phyloP scores from a whole-genome alignment of 1,139 yeast genomes.

The Candida labiduridarum region DNA sequence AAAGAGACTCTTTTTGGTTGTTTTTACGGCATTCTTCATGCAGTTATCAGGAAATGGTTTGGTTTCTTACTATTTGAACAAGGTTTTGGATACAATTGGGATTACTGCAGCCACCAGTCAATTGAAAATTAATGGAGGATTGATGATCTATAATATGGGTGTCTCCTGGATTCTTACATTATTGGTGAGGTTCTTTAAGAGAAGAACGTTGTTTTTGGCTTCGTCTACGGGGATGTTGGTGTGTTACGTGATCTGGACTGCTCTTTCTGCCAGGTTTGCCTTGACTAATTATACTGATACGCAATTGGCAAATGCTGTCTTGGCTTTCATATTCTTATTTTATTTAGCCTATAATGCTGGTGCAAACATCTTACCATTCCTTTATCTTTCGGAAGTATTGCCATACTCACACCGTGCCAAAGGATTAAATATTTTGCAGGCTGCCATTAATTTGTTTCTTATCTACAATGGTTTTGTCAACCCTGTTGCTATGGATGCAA shows the following conservation, averaged over 20 bases:
- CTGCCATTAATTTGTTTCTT: slow-evolving; percentile 26
- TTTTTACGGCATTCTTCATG: slow-evolving; percentile 39
- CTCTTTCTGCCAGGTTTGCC: slow-evolving; percentile 39
- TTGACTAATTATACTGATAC: slow-evolving; percentile 34
- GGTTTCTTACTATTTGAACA: slow-evolving; percentile 52
- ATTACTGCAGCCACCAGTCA: slow-evolving; percentile 46
- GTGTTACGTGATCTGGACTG: slow-evolving; percentile 42
- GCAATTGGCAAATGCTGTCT: slow-evolving; percentile 42
- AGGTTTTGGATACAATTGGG: slow-evolving; percentile 52
- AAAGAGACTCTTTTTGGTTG: slow-evolving; percentile 42
- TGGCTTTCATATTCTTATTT: slow-evolving; percentile 49
- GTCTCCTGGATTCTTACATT: slow-evolving; percentile 33
- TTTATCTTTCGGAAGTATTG: slow-evolving; percentile 43
- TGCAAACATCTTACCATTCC: slow-evolving; percentile 36
- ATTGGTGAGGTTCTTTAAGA: slow-evolving; percentile 32
- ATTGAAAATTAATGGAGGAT: slow-evolving; percentile 48
- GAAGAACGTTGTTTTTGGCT: slow-evolving; percentile 49
- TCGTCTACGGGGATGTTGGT: slow-evolving; percentile 39
- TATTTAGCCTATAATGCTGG: slow-evolving; percentile 38
- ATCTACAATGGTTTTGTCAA: slow-evolving; percentile 49
- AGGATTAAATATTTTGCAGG: slow-evolving; percentile 38
- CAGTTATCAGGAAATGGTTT: slow-evolving; percentile 56
- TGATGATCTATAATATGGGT: slow-evolving; percentile 47
- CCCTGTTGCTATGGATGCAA: slow-evolving; percentile 61
- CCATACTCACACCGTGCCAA: slow-evolving; percentile 50